Evolutionary conservation across 2,329 filamentous ascomycete species (phyloP).

Genomic region (Chaetomium sp.): DNA sequence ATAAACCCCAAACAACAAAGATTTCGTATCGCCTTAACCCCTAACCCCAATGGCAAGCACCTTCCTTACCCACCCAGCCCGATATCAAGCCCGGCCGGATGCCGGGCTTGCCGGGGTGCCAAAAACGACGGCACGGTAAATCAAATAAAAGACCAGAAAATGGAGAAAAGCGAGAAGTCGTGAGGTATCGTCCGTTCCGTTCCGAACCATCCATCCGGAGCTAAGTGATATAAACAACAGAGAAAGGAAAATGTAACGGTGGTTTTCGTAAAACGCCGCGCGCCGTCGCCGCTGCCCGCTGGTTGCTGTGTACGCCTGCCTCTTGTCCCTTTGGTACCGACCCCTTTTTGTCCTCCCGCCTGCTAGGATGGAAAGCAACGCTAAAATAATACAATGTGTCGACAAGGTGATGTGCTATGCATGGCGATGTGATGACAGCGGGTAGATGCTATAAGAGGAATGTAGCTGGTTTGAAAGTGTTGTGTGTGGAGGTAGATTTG

Average conservation of each 20-base stretch:
- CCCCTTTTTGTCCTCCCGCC: not conserved
- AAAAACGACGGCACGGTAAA: not conserved
- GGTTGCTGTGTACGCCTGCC: conserved; percentile 8
- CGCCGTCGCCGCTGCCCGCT: not conserved
- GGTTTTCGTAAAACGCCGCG: conserved; percentile 7
- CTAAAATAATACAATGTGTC: conserved; percentile 9
- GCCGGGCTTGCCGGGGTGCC: not conserved
- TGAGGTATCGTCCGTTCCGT: conserved; percentile 10
- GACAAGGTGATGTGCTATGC: not conserved
- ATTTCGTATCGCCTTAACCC: conserved; percentile 6
- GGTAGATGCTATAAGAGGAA: not conserved
- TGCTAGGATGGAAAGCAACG: not conserved
- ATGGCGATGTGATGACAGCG: not conserved
- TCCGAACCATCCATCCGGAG: not conserved
- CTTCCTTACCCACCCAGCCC: not conserved
- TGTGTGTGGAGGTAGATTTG: not conserved
- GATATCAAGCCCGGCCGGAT: not conserved
- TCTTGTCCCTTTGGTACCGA: not conserved
- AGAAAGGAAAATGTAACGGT: not conserved
- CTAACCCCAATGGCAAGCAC: not conserved
- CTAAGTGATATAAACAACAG: not conserved
- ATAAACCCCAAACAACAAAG: not conserved
- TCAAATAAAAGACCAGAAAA: not conserved
- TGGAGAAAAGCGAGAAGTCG: not conserved
- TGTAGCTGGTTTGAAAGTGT: not conserved